A percentile compares a stretch with the other conserved stretches of the same genome.
These are phyloP conservation scores for Talaromyces borbonicus DNA, from an alignment of 495 filamentous ascomycete species.

Conservation along the genomic window DNA sequence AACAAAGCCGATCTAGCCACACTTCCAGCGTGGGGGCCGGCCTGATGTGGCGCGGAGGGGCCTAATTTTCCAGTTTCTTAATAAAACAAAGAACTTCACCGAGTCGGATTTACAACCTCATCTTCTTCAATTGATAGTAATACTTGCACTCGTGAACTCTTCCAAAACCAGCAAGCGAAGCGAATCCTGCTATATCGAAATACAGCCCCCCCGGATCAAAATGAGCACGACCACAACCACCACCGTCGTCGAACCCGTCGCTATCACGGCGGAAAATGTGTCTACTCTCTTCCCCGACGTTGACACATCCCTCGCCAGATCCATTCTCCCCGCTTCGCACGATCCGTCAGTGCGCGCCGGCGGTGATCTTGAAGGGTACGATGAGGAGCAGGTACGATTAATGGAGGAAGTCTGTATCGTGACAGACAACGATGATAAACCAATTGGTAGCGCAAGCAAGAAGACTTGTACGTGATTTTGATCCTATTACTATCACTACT, in stretches of 20 bases:
- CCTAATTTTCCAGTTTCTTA: no score
- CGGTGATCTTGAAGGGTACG: slow-evolving; percentile 66
- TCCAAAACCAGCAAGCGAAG: background rate
- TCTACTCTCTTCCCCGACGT: slow-evolving; percentile 90
- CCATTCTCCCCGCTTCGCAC: slow-evolving; percentile 43
- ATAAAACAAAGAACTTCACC: no score
- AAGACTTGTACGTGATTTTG: slow-evolving; percentile 73
- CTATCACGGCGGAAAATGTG: slow-evolving; percentile 77
- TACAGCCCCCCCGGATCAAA: background rate
- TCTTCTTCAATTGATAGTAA: no score
- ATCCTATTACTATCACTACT: no score
- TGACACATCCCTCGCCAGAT: slow-evolving; percentile 65
- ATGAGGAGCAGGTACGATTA: slow-evolving; percentile 91
- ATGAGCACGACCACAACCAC: slow-evolving; percentile 40
- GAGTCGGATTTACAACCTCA: no score
- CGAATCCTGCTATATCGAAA: background rate
- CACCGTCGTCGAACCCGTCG: slow-evolving; percentile 32
- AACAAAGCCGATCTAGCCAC: no score
- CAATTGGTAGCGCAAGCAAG: slow-evolving; percentile 96
- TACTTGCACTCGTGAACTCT: no score
- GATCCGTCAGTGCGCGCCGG: slow-evolving; percentile 23
- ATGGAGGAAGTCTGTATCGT: slow-evolving; percentile 99
- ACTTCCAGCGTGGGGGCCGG: no score
- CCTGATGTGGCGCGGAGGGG: no score
- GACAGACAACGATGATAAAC: slow-evolving; percentile 78